phyloP scores from a whole-genome alignment of 495 filamentous ascomycete species.

The Daldinia childiae region DNA sequence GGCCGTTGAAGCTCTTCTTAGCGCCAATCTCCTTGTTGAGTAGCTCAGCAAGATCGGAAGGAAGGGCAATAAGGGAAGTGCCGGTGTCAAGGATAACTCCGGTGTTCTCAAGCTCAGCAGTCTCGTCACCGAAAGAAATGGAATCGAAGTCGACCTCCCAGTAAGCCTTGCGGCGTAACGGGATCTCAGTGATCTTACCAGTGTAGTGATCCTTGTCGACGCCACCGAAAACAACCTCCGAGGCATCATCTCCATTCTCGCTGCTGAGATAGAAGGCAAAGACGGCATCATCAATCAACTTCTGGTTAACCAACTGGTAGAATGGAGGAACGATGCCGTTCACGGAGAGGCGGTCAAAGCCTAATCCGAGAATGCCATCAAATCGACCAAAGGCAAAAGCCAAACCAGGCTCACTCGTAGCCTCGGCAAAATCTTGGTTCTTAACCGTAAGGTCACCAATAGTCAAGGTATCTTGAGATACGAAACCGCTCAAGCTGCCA shows the following conservation, averaged over 20 bases:
- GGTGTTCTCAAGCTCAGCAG: slow-evolving; percentile 88
- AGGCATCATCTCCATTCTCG: slow-evolving; percentile 74
- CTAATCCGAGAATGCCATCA: slow-evolving; percentile 96
- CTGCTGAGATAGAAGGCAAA: slow-evolving; percentile 96
- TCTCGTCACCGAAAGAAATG: slow-evolving; percentile 84
- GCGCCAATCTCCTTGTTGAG: slow-evolving; percentile 98
- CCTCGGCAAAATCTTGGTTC: slow-evolving; percentile 94
- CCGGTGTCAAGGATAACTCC: slow-evolving; percentile 98
- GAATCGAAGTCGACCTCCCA: slow-evolving; percentile 98
- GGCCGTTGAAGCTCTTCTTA: slow-evolving; percentile 94
- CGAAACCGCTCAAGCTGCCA: slow-evolving; percentile 91
- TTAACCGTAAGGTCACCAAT: slow-evolving; percentile 92
- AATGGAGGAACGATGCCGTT: slow-evolving; percentile 95
- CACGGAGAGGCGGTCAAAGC: slow-evolving; percentile 94
- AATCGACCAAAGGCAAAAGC: slow-evolving; percentile 98
- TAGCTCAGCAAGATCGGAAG: slow-evolving; percentile 91
- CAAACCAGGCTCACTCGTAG: slow-evolving; percentile 90
- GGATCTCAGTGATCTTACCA: slow-evolving; percentile 91
- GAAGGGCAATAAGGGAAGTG: slow-evolving; percentile 96
- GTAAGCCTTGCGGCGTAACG: slow-evolving; percentile 97
- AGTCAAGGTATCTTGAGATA: slow-evolving; percentile 83
- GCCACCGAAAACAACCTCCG: slow-evolving; percentile 92
- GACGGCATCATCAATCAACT: slow-evolving; percentile 86
- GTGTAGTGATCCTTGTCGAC: slow-evolving; percentile 86
- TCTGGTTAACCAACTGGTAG: slow-evolving; percentile 93